Percentiles rank a stretch among this genome's conserved stretches.
phyloP scores from a whole-genome alignment of 2,329 filamentous ascomycete species.

The Trichothecium roseum region DNA sequence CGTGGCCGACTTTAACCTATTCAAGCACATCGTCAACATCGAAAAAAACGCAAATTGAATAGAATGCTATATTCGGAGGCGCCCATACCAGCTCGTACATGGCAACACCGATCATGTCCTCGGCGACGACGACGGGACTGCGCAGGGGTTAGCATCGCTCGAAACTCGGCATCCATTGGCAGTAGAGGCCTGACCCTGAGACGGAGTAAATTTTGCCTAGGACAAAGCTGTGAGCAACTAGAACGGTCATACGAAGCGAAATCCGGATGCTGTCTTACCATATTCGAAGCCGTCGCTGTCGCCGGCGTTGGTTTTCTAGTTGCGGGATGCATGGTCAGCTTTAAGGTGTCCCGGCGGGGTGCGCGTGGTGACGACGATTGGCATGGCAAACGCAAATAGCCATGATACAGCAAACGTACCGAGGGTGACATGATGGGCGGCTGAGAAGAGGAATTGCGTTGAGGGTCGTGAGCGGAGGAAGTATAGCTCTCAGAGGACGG shows the following conservation, averaged over 20 bases:
- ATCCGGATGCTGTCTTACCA: slow-evolving; percentile 22
- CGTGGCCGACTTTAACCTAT: slow-evolving; percentile 84
- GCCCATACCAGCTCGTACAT: slow-evolving; percentile 92
- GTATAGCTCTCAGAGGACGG: slow-evolving; percentile 17
- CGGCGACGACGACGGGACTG: slow-evolving; percentile 88
- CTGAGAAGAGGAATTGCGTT: slow-evolving; percentile 12
- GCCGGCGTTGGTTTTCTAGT: slow-evolving; percentile 22
- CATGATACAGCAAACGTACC: slow-evolving; percentile 28
- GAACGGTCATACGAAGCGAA: neutral
- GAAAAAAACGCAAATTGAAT: neutral
- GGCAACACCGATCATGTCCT: slow-evolving; percentile 97
- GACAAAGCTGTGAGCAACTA: too few species aligned
- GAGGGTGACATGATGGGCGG: slow-evolving; percentile 40
- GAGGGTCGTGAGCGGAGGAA: slow-evolving; percentile 14
- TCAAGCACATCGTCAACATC: neutral
- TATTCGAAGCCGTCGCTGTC: slow-evolving; percentile 25
- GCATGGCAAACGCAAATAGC: slow-evolving; percentile 11
- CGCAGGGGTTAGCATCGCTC: slow-evolving; percentile 10
- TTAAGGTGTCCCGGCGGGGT: slow-evolving; percentile 4
- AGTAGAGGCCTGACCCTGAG: slow-evolving; percentile 39
- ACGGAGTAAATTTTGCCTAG: slow-evolving; percentile 52
- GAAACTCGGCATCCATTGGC: slow-evolving; percentile 3
- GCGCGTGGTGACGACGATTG: slow-evolving; percentile 7
- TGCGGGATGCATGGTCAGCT: slow-evolving; percentile 9
- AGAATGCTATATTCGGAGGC: neutral